Base-by-base conservation (phyloP, 192 early-diverging fungal species). In the Backusella circina region DNA sequence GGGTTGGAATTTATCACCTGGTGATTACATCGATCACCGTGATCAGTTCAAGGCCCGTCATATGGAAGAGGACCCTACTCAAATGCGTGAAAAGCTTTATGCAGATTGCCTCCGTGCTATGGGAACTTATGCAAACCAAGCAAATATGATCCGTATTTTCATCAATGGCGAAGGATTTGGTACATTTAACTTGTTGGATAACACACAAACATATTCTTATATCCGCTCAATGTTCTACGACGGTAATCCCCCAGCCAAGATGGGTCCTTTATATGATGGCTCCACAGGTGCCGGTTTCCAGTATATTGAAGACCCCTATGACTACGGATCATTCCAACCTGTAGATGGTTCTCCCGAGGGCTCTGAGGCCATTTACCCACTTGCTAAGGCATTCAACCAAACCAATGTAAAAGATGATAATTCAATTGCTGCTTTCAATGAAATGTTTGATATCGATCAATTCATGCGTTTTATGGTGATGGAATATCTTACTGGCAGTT, bases 21-120 rank as follows among this genome's bases (percentile, higher is more conserved):
- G 78, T 1, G 61, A 84, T 1, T 71, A 37, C 38, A 70, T 77
- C 9, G 67, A 80, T 68, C 64, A 70, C 15, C 83, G 85, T 15
- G 73, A 69, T 65, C 82, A 68, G 31, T 82, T 86, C 72, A 86
- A 86, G 70, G 54, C 82, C 50, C 83, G 85, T 38, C 83, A 86
- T 32, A 82, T 82, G 79, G 85, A 86, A 65, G 80, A 82, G 69
- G 85, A 86, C 32, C 85, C 85, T 32, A 86, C 85, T 33, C 85
- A 86, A 71, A 84, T 86, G 35, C 83, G 85, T 68, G 85, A 86
- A 57, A 86, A 86, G 64, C 75, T 86, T 13, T 86, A 84, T 54
- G 85, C 85, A 37, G 85, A 86, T 77, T 72, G 80, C 41, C 47
- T 76, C n/a, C 79, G 77, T 68, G 80, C 85, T 30, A 76, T 86